phyloP scores from a whole-genome alignment of 2,329 filamentous ascomycete species.

The Fusarium sp. region DNA sequence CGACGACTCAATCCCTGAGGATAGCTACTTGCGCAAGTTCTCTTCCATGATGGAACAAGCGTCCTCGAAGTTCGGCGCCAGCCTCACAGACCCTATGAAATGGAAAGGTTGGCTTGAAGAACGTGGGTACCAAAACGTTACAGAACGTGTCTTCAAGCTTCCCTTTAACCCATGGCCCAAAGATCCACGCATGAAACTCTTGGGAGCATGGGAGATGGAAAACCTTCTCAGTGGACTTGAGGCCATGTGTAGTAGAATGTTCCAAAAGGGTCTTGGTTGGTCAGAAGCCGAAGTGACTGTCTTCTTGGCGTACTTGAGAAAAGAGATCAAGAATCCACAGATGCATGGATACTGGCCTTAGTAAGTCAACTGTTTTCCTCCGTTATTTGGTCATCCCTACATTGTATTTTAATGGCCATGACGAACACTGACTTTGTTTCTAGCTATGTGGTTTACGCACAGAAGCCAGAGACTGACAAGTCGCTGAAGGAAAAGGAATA shows the following conservation, averaged over 20 bases:
- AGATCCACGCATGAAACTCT: conserved; percentile 64
- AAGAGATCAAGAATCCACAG: conserved; percentile 40
- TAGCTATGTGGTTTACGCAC: conserved; percentile 37
- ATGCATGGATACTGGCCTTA: conserved; percentile 47
- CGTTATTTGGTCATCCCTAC: background rate
- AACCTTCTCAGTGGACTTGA: conserved; percentile 46
- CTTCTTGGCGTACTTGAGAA: conserved; percentile 42
- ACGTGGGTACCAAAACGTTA: conserved; percentile 66
- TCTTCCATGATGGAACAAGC: conserved; percentile 50
- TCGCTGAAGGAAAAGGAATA: no score
- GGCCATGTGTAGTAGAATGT: conserved; percentile 52
- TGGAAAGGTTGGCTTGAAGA: conserved; percentile 58
- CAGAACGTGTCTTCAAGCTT: conserved; percentile 62
- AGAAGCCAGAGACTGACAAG: conserved; percentile 10
- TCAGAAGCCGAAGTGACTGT: conserved; percentile 41
- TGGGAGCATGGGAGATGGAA: conserved; percentile 56
- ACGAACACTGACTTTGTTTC: background rate
- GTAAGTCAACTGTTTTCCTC: conserved; percentile 16
- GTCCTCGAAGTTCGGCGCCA: conserved; percentile 49
- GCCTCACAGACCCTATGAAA: conserved; percentile 47
- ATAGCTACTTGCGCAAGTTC: conserved; percentile 45
- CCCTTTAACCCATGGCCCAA: conserved; percentile 66
- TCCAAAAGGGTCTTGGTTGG: conserved; percentile 50
- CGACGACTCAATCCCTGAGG: conserved; percentile 42
- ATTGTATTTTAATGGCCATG: accelerated